Percentiles rank a stretch among this genome's conserved stretches.
phyloP scores from a whole-genome alignment of 306 rosid genomes.

The Gleditsia sinensis region DNA sequence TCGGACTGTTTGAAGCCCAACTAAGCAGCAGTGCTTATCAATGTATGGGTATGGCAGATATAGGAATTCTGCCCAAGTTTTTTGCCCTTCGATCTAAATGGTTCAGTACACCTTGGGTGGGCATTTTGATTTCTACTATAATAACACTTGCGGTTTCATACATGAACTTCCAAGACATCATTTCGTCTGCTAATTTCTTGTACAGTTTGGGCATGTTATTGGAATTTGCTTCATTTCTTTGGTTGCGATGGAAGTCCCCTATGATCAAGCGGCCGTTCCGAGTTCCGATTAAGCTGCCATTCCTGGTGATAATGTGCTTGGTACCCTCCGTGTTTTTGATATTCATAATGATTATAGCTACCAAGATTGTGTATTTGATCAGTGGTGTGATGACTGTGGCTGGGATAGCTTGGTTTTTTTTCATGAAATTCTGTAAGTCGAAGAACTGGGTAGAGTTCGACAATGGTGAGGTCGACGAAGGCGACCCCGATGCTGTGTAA shows the following conservation, averaged over 20 bases:
- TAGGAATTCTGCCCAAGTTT: conserved; percentile 53
- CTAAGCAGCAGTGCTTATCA: conserved; percentile 69
- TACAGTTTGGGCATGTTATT: conserved; percentile 64
- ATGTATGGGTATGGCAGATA: conserved; percentile 65
- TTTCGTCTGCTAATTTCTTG: conserved; percentile 52
- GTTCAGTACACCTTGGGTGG: conserved; percentile 73
- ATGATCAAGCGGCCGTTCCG: conserved; percentile 41
- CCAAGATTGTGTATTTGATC: conserved; percentile 48
- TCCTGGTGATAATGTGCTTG: conserved; percentile 49
- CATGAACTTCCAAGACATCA: conserved; percentile 41
- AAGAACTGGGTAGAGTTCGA: conserved; percentile 33
- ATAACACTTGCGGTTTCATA: conserved; percentile 48
- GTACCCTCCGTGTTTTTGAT: conserved; percentile 56
- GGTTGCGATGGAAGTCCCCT: conserved; percentile 57
- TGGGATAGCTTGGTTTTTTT: conserved; percentile 50
- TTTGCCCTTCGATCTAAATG: conserved; percentile 40
- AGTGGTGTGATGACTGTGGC: conserved; percentile 46
- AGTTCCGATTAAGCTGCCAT: conserved; percentile 50
- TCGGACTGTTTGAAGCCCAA: conserved; percentile 69
- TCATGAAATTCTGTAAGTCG: conserved; percentile 40
- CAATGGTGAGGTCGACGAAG: neutral
- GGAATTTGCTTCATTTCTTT: conserved; percentile 62
- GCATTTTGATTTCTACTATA: conserved; percentile 47
- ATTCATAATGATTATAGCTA: conserved; percentile 50
- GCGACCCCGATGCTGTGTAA: neutral